Evolutionary conservation across 305 asterid species (phyloP), one percentile per base, ranked within the genome.

Genomic region (Lippia alba): DNA sequence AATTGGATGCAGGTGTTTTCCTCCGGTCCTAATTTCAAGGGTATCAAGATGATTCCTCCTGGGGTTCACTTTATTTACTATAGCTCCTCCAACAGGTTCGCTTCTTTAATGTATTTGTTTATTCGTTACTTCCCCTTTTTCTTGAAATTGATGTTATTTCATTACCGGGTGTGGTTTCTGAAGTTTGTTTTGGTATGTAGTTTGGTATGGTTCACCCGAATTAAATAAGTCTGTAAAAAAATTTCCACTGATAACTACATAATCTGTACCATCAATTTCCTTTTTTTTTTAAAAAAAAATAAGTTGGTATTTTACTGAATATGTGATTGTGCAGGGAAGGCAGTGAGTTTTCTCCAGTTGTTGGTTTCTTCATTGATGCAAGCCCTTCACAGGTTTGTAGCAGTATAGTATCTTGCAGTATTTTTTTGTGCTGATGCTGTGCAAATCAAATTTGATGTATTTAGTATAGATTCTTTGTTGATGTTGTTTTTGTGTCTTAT

Each of bases 1-100:
- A 44, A 45, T 64, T 62, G 61, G 46, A 8, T 76, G 82, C 86
- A 94, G 99, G 77, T 89, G 76, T 88, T 82, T 64, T 88, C 86
- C 8, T 74, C 91, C 0, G 99, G 99, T 20, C 97, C 99, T 71
- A 84, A 83, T 78, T 94, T 94, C 70, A 88, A 78, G 82, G 99
- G 99, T 49, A 81, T 94, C 74, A 91, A 94, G 79, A 91, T 94
- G 97, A 87, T 94, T 80, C 97, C 96, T 53, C 95, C 97, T 32
- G 99, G 97, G 30, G 73, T 88, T 69, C 99, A 94, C 81, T 94
- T 86, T 59, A 64, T 91, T 64, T 91, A 84, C 74, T 89, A 88
- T 61, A 84, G 95, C 82, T 81, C 96, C 24, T 74, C 95, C 15
- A 86, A 82, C 82, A 85, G 94, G 98, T 89, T 45, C 12, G 70